Evolutionary conservation across 2,329 filamentous ascomycete species (phyloP).

Genomic region (Trichoderma aggressivum): DNA sequence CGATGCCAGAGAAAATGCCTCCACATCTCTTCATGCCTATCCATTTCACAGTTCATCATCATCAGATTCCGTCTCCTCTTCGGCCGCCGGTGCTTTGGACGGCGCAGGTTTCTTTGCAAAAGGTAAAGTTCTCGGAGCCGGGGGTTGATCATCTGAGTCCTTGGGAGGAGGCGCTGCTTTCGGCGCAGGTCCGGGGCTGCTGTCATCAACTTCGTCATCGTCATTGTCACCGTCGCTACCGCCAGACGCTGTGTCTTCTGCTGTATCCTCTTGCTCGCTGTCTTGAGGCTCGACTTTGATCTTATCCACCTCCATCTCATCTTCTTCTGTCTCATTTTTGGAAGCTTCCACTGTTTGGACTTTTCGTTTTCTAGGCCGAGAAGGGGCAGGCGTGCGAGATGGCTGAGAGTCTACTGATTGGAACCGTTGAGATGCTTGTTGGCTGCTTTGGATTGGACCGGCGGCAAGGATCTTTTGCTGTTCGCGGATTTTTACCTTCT

Average conservation of each 20-base stretch:
- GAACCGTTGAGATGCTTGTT: constrained; percentile 26
- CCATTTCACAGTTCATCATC: constrained; percentile 50
- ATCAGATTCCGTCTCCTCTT: constrained; percentile 53
- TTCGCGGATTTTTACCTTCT: constrained; percentile 75
- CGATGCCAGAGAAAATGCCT: not conserved
- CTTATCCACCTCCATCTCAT: constrained; percentile 48
- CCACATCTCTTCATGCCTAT: not conserved
- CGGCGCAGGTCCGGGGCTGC: not conserved
- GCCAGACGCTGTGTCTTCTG: constrained; percentile 39
- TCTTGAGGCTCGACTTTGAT: constrained; percentile 36
- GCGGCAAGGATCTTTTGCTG: constrained; percentile 60
- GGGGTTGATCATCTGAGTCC: constrained; percentile 30
- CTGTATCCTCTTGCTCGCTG: constrained; percentile 39
- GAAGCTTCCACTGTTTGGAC: constrained; percentile 37
- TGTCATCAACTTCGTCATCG: constrained; percentile 28
- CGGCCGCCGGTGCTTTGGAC: constrained; percentile 26
- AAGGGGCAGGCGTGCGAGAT: constrained; percentile 31
- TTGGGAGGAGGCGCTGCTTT: constrained; percentile 21
- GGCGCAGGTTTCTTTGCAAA: constrained; percentile 39
- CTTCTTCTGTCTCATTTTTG: constrained; percentile 40
- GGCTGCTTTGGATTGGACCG: constrained; percentile 28
- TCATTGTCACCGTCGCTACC: constrained; percentile 39
- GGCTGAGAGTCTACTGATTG: constrained; percentile 26
- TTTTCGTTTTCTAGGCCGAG: constrained; percentile 51
- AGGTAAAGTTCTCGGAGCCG: constrained; percentile 42